Base-by-base conservation (phyloP, 495 filamentous ascomycete species). In the Saxophila tyrrhenica region DNA sequence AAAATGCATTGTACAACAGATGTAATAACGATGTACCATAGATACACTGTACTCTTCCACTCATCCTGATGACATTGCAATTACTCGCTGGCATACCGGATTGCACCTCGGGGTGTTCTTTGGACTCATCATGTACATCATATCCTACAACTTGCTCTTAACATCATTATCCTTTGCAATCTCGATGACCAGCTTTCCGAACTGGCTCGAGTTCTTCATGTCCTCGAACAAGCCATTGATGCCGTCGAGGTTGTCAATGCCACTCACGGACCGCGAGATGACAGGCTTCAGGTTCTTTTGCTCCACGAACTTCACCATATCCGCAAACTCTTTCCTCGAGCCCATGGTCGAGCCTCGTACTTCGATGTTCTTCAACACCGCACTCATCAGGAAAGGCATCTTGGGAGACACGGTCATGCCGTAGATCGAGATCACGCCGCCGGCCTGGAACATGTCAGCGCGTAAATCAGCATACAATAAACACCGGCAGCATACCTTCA, bases 341-440 rank as follows among this genome's bases (percentile, higher is more conserved):
- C 70, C 70, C 70, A 72, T 72, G n/a, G 70, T 72, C 19, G 64
- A 67, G 44, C 69, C 69, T 8, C 61, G 60, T 2, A 72, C 45
- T 35, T 72, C 70, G 48, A 72, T 67, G 55, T 72, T 72, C 56
- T 67, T 67, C 35, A 72, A 57, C 13, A 71, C 69, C 0, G 67
- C 67, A 39, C 39, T 19, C 70, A 72, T 72, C 3, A 65, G 17
- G 55, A 55, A 71, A 16, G 54, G 50, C 67, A 72, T 71, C 56
- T 66, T 67, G 1, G 70, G 70, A 25, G 51, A 51, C 22, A 62
- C 48, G 0, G 69, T 72, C 70, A 72, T 72, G 38, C 70, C 70
- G 52, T 72, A 72, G 25, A 58, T 39, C 0, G 62, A 64, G 23
- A 72, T 68, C 19, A 69, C 55, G 22, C 70, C 70, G 47, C 70